phyloP scores from a whole-genome alignment of 2,329 filamentous ascomycete genomes.

The Coniochaeta pulveracea region DNA sequence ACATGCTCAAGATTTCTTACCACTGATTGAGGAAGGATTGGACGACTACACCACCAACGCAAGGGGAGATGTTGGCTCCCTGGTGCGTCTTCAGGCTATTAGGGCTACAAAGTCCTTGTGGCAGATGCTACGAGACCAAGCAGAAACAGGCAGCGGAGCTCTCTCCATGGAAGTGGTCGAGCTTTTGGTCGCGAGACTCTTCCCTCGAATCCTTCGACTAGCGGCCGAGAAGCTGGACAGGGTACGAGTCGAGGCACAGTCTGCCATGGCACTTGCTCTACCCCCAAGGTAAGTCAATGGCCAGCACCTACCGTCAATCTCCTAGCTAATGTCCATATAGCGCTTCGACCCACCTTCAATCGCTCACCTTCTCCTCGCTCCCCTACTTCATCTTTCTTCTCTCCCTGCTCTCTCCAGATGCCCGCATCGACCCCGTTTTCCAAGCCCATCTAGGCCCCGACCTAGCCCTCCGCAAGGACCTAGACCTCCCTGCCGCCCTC shows the following conservation, averaged over 20 bases:
- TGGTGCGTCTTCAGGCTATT: conserved; percentile 72
- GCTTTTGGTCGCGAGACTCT: conserved; percentile 25
- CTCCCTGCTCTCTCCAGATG: conserved; percentile 22
- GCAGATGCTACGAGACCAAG: conserved; percentile 17
- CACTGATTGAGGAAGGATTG: conserved; percentile 45
- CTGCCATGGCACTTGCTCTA: conserved; percentile 34
- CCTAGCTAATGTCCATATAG: conserved; percentile 6
- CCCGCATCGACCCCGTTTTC: neutral
- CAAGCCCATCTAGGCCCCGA: neutral
- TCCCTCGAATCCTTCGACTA: conserved; percentile 50
- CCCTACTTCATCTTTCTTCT: conserved; percentile 47
- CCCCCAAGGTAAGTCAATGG: conserved; percentile 28
- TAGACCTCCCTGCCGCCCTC: neutral
- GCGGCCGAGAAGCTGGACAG: conserved; percentile 85
- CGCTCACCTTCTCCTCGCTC: conserved; percentile 43
- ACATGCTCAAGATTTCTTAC: conserved; percentile 28
- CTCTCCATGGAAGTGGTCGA: conserved; percentile 4
- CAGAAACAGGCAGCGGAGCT: neutral
- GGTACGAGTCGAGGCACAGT: conserved; percentile 58
- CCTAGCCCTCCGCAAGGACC: neutral
- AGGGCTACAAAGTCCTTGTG: conserved; percentile 60
- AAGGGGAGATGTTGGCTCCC: conserved; percentile 80
- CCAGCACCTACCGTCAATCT: neutral
- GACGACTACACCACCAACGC: conserved; percentile 89
- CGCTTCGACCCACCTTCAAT: conserved; percentile 17